Evolutionary conservation across 257 asterid genomes (phyloP).

Genomic region (Scutellaria baicalensis): DNA sequence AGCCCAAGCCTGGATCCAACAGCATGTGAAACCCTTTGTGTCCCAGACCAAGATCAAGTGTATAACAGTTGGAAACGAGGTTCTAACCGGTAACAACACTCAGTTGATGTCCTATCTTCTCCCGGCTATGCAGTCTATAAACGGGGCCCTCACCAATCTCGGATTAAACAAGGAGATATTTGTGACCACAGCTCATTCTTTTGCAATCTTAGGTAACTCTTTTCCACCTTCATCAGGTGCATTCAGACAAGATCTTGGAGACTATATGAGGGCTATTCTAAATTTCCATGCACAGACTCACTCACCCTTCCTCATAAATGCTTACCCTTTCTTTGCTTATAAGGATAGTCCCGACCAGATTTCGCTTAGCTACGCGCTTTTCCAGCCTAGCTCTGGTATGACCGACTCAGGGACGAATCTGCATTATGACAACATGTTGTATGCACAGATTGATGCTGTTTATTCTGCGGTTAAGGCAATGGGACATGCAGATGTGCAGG

Average conservation of each 20-base stretch:
- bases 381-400: slow-evolving; percentile 60
- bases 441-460: slow-evolving; percentile 90
- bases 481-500: slow-evolving; percentile 55
- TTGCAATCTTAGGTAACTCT: slow-evolving; percentile 49
- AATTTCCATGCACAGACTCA: slow-evolving; percentile 53
- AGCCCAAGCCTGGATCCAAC: slow-evolving; percentile 80
- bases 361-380: slow-evolving; percentile 61
- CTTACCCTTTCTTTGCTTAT: slow-evolving; percentile 89
- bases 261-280: slow-evolving; percentile 50
- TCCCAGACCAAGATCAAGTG: slow-evolving; percentile 66
- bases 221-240: slow-evolving; percentile 87
- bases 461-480: slow-evolving; percentile 69
- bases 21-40: slow-evolving; percentile 59
- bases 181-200: slow-evolving; percentile 79
- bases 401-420: slow-evolving; percentile 50
- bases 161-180: slow-evolving; percentile 52
- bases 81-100: slow-evolving; percentile 57
- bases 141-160: slow-evolving; percentile 46
- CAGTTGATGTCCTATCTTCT: slow-evolving; percentile 52
- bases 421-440: slow-evolving; percentile 88
- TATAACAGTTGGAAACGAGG: slow-evolving; percentile 79
- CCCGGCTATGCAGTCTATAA: slow-evolving; percentile 75
- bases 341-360: slow-evolving; percentile 53
- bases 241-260: slow-evolving; percentile 51
- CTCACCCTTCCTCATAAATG: slow-evolving; percentile 79